Base-by-base conservation (phyloP, 2,329 filamentous ascomycete species). In the Escovopsis sp. region DNA sequence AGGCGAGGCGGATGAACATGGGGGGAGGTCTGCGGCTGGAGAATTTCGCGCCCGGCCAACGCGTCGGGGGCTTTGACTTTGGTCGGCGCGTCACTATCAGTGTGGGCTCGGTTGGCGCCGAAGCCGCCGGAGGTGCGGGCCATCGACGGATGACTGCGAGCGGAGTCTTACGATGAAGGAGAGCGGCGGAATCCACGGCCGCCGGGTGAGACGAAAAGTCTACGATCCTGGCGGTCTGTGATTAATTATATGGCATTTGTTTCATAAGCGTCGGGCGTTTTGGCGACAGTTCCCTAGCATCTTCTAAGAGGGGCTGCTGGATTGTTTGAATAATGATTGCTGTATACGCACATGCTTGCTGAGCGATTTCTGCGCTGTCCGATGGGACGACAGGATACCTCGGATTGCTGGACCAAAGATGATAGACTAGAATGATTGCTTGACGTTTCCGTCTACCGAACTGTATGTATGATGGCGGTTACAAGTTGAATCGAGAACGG, bases 1-100 rank as follows among this genome's bases (percentile, higher is more conserved):
- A 77, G 51, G 73, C 72, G 16, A 58, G 73, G 40, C 64, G 73
- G 37, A 76, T 77, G 72, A 71, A 74, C 48, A 56, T 76, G 43
- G 64, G 66, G 31, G 63, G 63, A 12, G 65, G 60, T 45, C 49
- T 66, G 45, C 54, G 57, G 11, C 30, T 53, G 4, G 60, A 61
- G 32, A 50, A 43, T 2, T 36, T 45, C 10, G 48, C 49, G 13
- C 48, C 51, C 38, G 56, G 54, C 25, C 53, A 55, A 1, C 51
- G 45, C 11, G 46, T 51, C 14, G 48, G 20, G 2, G 42, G 50
- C 13, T 44, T 50, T 11, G 53, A 53, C 20, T 52, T 52, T 31
- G 48, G 53, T 10, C 55, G 61, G 30, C 59, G 61, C 43, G 59
- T 63, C 35, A 65, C 62, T 47, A 62, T 65, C 39, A 55, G 55